Evolutionary conservation across 345 rosid species (phyloP), one percentile per base, ranked within the genome.

Genomic region (Melaleuca alternifolia): DNA sequence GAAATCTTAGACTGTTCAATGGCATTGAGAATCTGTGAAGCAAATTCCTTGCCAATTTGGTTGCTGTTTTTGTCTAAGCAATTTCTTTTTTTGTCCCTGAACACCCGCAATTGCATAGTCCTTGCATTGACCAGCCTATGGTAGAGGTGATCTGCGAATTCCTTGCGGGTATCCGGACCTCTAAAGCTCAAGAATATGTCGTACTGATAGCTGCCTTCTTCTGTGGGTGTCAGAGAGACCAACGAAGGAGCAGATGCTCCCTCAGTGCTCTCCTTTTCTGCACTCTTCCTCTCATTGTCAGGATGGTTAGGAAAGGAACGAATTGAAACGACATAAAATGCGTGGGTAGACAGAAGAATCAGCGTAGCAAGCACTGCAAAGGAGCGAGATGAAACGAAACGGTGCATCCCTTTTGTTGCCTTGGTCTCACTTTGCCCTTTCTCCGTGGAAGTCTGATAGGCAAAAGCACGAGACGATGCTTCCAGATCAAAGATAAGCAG

Each of bases 111-210:
- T 41, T 41, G 41, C 41, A 41, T 41, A 41, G 41, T 41, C 7
- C 76, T 75, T 4, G 10, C 30, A 1, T 26, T 9, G 10, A 9
- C 4, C 12, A 85, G 82, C 5, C 6, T 48, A 0, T 10, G 11
- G 82, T 87, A 84, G 61, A 87, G 89, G n/a, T 87, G 85, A 33
- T 84, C 86, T 0, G 77, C 54, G 48, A 87, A 84, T 13, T 6
- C 33, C 20, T 53, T 41, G 0, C 88, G 86, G 0, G 86, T 84
- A 7, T 87, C 88, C 11, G 21, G 48, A 2, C 88, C 86, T 54
- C 84, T 54, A 46, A 84, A 87, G 54, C 88, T 87, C 26, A 87
- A 37, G 76, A 87, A 87, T 8, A 84, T 50, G 2, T 87, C 83
- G 1, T 30, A 30, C 11, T 11, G 30, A 57, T 26, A 1, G 7